Percentiles rank a stretch among this genome's conserved stretches.
phyloP scores from a whole-genome alignment of 2,329 filamentous ascomycete genomes.

The Pleurostoma richardsiae region DNA sequence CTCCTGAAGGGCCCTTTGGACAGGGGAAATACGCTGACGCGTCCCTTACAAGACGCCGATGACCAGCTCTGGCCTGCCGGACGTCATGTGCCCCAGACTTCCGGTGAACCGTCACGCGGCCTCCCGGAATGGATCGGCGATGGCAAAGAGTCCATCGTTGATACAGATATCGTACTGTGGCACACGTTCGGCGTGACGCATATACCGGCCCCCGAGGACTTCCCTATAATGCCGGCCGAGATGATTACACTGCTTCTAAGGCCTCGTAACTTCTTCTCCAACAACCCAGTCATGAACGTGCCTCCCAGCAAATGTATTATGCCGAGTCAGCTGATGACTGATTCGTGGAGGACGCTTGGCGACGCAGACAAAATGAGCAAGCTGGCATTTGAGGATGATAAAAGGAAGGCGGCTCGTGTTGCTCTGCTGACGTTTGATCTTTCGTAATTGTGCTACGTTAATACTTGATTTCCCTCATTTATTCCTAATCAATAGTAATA shows the following conservation, averaged over 20 bases:
- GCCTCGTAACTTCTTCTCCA: constrained; percentile 76
- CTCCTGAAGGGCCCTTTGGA: background rate
- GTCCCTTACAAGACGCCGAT: constrained; percentile 56
- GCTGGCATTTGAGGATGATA: constrained; percentile 20
- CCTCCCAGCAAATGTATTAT: constrained; percentile 70
- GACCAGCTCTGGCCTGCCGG: constrained; percentile 81
- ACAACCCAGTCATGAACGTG: constrained; percentile 77
- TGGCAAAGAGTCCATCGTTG: constrained; percentile 63
- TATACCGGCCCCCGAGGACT: constrained; percentile 86
- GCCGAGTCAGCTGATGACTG: constrained; percentile 60
- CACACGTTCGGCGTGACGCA: constrained; percentile 91
- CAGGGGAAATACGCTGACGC: constrained; percentile 1
- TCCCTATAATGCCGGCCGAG: constrained; percentile 85
- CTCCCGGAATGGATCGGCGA: constrained; percentile 75
- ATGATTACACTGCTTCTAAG: constrained; percentile 76
- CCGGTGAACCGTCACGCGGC: constrained; percentile 69
- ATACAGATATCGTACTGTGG: constrained; percentile 87
- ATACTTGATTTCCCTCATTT: too few relatives aligned
- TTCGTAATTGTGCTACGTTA: too few relatives aligned
- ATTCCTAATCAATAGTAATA: too few relatives aligned
- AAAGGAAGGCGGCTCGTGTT: background rate
- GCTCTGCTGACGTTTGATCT: background rate
- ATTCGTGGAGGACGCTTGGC: constrained; percentile 36
- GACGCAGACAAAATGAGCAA: constrained; percentile 42
- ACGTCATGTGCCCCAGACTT: constrained; percentile 83